A percentile compares a stretch with the other conserved stretches of the same genome.
Evolutionary conservation across 2,329 filamentous ascomycete genomes (phyloP).

Genomic region (Diplodia corticola): DNA sequence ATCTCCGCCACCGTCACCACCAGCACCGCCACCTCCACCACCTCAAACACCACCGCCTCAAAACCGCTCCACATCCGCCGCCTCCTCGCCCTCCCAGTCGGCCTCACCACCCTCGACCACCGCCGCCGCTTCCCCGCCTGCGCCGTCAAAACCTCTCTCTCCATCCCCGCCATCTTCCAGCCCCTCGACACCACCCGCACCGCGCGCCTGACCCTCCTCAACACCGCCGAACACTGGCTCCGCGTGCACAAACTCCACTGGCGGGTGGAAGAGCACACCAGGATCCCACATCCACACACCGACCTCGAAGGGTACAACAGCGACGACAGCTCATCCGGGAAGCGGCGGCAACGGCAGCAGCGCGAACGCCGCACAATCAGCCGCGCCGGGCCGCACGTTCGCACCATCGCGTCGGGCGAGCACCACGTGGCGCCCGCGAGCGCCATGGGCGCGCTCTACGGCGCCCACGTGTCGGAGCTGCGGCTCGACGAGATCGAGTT

Average conservation of each 20-base stretch:
- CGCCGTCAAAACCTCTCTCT: neutral
- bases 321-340: no score
- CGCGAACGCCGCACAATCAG: no score
- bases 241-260: neutral
- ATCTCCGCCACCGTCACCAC: neutral
- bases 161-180: neutral
- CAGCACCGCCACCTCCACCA: neutral
- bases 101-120: neutral
- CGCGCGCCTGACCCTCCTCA: neutral
- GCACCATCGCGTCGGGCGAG: neutral
- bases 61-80: neutral
- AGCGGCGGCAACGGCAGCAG: no score
- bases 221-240: neutral
- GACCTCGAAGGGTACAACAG: no score
- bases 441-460: neutral
- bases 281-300: neutral
- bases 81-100: neutral
- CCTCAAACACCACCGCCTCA: neutral
- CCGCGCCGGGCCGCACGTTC: no score
- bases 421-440: neutral
- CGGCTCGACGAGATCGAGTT: neutral
- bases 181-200: neutral
- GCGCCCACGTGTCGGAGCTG: neutral
- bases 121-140: neutral
- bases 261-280: neutral